Percentiles rank a stretch among this genome's conserved stretches.
Conservation (phyloP, 2,329 filamentous ascomycete genomes). For the Trichothecium roseum region DNA sequence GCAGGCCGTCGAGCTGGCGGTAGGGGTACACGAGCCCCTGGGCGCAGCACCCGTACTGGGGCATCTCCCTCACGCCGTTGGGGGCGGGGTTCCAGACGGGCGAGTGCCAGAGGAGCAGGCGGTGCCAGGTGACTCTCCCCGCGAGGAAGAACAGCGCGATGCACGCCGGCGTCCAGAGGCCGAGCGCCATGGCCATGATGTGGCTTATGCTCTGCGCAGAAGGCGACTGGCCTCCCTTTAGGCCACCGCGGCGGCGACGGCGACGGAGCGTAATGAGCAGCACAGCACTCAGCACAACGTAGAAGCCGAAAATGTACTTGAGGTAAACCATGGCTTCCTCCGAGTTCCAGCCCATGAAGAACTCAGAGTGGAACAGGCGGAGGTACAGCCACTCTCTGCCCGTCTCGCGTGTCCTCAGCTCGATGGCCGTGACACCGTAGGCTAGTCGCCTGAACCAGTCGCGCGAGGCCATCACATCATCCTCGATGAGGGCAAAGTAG, state of each 20-base stretch:
- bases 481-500: slow-evolving; percentile 26
- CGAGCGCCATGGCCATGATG: slow-evolving; percentile 13
- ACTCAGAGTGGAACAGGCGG: slow-evolving; percentile 26
- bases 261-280: slow-evolving; percentile 8
- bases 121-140: slow-evolving; percentile 15
- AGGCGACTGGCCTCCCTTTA: slow-evolving; percentile 1
- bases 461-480: slow-evolving; percentile 22
- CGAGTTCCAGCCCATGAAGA: slow-evolving; percentile 26
- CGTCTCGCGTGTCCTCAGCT: slow-evolving; percentile 9
- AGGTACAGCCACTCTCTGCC: slow-evolving; percentile 23
- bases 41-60: slow-evolving; percentile 25
- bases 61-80: slow-evolving; percentile 21
- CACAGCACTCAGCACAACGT: slow-evolving; percentile 11
- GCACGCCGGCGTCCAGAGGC: slow-evolving; percentile 21
- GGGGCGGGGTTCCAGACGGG: slow-evolving; percentile 5
- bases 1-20: slow-evolving; percentile 16
- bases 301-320: slow-evolving; percentile 14
- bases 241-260: slow-evolving; percentile 1
- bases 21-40: slow-evolving; percentile 24
- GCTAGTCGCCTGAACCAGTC: slow-evolving; percentile 21
- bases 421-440: slow-evolving; percentile 16
- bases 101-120: slow-evolving; percentile 8
- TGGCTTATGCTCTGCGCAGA: slow-evolving; percentile 12
- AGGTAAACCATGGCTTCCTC: slow-evolving; percentile 21
- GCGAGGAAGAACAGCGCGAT: slow-evolving; percentile 18